These are phyloP conservation scores for Saturnispora sanitii DNA, from an alignment of 805 yeast genomes.

Conservation along the genomic window DNA sequence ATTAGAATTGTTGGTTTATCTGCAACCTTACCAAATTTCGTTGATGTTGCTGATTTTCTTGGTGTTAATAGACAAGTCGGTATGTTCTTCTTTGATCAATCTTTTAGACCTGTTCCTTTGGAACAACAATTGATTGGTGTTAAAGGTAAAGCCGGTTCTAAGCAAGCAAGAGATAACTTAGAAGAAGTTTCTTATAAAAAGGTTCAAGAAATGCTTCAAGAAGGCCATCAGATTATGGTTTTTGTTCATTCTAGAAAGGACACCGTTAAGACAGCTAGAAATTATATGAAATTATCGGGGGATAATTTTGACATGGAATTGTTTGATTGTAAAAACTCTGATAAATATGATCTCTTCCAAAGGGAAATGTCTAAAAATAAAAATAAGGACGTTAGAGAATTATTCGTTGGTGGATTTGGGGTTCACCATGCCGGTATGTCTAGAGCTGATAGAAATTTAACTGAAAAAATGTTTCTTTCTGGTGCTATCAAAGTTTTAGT, in stretches of 20 bases:
- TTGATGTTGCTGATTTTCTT: constrained; percentile 90
- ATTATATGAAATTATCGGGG: constrained; percentile 59
- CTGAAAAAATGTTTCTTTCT: constrained; percentile 74
- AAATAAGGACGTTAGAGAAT: constrained; percentile 70
- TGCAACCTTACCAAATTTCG: constrained; percentile 85
- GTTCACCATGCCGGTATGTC: constrained; percentile 97
- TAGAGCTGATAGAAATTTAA: constrained; percentile 77
- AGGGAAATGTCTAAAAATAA: constrained; percentile 65
- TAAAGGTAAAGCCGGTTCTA: constrained; percentile 73
- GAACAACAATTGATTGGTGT: constrained; percentile 85
- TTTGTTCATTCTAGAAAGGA: constrained; percentile 95
- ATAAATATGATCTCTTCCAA: constrained; percentile 34
- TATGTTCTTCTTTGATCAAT: constrained; percentile 87
- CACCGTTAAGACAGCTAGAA: constrained; percentile 73
- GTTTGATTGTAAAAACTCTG: constrained; percentile 47
- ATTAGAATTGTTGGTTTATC: constrained; percentile 89
- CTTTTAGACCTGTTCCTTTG: constrained; percentile 89
- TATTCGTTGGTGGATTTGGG: constrained; percentile 78
- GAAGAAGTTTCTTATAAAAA: constrained; percentile 74
- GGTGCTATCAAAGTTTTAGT: constrained; percentile 87
- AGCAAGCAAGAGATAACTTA: constrained; percentile 57
- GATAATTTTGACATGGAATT: constrained; percentile 44
- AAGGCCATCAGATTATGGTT: constrained; percentile 88
- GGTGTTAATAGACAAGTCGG: constrained; percentile 88
- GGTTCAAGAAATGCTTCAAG: constrained; percentile 50